Conservation (phyloP, 176 grass and related monocot genomes). For the Puccinellia tenuiflora region DNA sequence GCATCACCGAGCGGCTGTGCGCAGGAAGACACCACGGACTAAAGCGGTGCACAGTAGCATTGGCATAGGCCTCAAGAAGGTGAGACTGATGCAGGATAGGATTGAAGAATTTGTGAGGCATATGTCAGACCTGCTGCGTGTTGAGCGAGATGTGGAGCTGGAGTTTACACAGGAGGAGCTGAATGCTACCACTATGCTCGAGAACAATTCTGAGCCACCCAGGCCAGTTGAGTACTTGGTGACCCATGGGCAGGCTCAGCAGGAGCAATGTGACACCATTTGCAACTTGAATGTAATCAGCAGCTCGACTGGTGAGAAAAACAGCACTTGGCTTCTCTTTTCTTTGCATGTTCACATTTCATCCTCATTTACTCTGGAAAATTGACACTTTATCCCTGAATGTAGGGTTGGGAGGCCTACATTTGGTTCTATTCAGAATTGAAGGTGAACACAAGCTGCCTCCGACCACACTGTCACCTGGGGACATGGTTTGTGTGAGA, state of each 20-base stretch:
- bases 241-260: conserved; percentile 77
- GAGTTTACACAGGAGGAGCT: conserved; percentile 91
- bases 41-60: conserved; percentile 55
- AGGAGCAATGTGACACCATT: conserved; percentile 89
- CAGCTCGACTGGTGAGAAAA: conserved; percentile 77
- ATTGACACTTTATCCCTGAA: neutral
- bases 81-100: conserved; percentile 56
- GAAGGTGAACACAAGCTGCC: conserved; percentile 88
- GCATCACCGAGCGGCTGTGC: conserved; percentile 49
- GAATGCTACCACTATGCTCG: conserved; percentile 65
- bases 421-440: conserved; percentile 88
- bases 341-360: neutral
- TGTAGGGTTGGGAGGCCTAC: conserved; percentile 77
- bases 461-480: conserved; percentile 80
- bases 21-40: conserved; percentile 33
- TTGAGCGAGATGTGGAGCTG: conserved; percentile 83
- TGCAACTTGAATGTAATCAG: conserved; percentile 89
- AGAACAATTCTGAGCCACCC: conserved; percentile 33
- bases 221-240: conserved; percentile 88
- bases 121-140: conserved; percentile 72
- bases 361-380: neutral
- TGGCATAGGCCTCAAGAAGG: conserved; percentile 66
- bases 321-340: neutral
- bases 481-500: conserved; percentile 92
- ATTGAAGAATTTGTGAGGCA: conserved; percentile 70